A percentile compares a stretch with the other conserved stretches of the same genome.
phyloP scores from a whole-genome alignment of 352 stramenopile species.

The Globisporangium barbulae region DNA sequence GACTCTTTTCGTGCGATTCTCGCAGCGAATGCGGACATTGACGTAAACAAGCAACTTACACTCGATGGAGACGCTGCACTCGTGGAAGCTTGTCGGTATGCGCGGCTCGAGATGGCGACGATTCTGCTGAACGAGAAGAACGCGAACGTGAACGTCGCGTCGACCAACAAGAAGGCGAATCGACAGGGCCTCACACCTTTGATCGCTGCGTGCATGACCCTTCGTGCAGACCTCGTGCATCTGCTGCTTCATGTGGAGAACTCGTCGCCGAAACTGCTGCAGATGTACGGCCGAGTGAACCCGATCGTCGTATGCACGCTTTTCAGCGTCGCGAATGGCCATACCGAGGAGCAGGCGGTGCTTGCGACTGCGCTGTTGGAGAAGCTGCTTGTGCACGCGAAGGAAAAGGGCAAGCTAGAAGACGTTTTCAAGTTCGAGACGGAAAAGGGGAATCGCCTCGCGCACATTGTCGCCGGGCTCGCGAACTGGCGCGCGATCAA shows the following conservation, averaged over 20 bases:
- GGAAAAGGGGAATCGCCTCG: conserved; percentile 39
- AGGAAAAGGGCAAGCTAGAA: conserved; percentile 26
- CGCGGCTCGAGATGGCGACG: conserved; percentile 37
- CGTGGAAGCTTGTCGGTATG: conserved; percentile 57
- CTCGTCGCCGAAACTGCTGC: conserved; percentile 28
- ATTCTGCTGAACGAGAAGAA: conserved; percentile 25
- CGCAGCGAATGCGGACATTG: conserved; percentile 15
- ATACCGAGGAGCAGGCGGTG: conserved; percentile 38
- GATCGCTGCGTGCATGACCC: conserved; percentile 52
- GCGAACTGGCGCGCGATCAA: conserved; percentile 44
- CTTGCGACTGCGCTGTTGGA: conserved; percentile 36
- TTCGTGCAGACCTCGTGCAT: conserved; percentile 36
- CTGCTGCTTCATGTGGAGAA: conserved; percentile 26
- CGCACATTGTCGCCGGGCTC: conserved; percentile 48
- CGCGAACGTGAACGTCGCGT: conserved; percentile 35
- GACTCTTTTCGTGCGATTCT: conserved; percentile 13
- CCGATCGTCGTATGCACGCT: conserved; percentile 38
- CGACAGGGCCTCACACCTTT: conserved; percentile 41
- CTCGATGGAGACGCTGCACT: conserved; percentile 37
- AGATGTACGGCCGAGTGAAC: conserved; percentile 40
- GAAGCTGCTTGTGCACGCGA: conserved; percentile 35
- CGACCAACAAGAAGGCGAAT: conserved; percentile 32
- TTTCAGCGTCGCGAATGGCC: conserved; percentile 54
- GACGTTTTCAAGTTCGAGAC: conserved; percentile 36
- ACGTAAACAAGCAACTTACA: conserved; percentile 37